phyloP scores from a whole-genome alignment of 139 green algal species.

The Tetraselmis striata region DNA sequence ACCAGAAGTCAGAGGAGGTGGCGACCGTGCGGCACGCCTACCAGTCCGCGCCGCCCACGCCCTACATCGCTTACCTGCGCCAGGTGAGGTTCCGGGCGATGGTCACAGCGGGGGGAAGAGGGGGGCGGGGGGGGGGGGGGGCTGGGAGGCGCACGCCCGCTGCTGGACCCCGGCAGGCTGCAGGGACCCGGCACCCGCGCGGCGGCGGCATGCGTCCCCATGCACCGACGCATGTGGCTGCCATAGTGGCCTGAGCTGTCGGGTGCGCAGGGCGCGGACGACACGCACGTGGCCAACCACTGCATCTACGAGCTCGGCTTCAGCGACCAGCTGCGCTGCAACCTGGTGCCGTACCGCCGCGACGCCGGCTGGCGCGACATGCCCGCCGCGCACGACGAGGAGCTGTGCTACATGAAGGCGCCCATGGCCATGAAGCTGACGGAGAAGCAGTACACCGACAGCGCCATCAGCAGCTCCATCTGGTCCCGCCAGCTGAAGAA shows the following conservation, averaged over 20 bases:
- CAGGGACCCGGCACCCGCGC: too few relatives aligned
- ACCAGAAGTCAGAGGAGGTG: slow-evolving; percentile 1
- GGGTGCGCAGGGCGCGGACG: background rate
- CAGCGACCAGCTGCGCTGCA: background rate
- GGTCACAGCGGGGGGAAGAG: too few relatives aligned
- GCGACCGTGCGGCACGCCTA: background rate
- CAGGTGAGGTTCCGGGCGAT: too few relatives aligned
- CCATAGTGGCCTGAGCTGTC: too few relatives aligned
- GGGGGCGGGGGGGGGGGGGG: too few relatives aligned
- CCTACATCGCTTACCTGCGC: slow-evolving; percentile 9
- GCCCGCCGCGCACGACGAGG: background rate
- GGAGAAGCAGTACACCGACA: background rate
- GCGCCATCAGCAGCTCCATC: background rate
- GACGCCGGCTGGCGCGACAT: slow-evolving; percentile 11
- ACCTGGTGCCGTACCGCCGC: slow-evolving; percentile 1
- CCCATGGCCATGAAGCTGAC: slow-evolving; percentile 5
- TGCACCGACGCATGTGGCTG: too few relatives aligned
- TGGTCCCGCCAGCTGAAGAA: background rate
- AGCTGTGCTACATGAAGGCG: background rate
- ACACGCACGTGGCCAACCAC: background rate
- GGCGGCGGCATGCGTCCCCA: too few relatives aligned
- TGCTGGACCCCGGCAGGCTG: too few relatives aligned
- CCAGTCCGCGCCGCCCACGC: background rate
- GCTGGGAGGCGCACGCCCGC: too few relatives aligned
- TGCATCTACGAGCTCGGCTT: background rate